Conservation (phyloP, 495 filamentous ascomycete species). For the Penicillium bovifimosum region DNA sequence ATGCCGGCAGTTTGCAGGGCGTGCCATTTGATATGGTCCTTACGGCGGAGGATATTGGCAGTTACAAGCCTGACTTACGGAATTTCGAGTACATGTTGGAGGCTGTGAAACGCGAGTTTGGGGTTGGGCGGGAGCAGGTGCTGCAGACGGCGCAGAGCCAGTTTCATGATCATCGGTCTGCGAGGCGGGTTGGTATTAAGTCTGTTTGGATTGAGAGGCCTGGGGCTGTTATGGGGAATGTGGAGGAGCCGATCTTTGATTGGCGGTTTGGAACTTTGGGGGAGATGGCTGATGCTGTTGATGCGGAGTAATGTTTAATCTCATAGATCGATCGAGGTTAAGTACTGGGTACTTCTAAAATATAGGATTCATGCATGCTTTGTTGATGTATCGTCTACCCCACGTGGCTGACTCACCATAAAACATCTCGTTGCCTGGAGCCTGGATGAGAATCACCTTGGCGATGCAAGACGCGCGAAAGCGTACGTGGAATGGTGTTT, state of each 20-base stretch:
- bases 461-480: not conserved
- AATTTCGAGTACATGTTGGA: conserved; percentile 65
- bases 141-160: conserved; percentile 67
- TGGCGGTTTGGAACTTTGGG: conserved; percentile 61
- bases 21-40: conserved; percentile 57
- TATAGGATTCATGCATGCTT: not conserved
- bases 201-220: conserved; percentile 68
- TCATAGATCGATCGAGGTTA: no score
- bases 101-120: conserved; percentile 51
- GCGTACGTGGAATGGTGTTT: conserved; percentile 2
- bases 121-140: conserved; percentile 48
- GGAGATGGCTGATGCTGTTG: conserved; percentile 67
- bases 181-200: conserved; percentile 52
- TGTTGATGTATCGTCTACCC: not conserved
- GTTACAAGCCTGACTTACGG: conserved; percentile 59
- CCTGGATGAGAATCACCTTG: not conserved
- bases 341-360: not conserved
- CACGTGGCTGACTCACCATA: not conserved
- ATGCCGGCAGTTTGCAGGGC: conserved; percentile 39
- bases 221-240: conserved; percentile 38
- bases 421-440: conserved; percentile 1
- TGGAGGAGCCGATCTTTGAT: conserved; percentile 44
- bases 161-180: conserved; percentile 67
- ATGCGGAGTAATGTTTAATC: conserved; percentile 23
- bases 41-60: conserved; percentile 67